Evolutionary conservation across 441 rosid genomes (phyloP).

Genomic region (Gossypium davidsonii): DNA sequence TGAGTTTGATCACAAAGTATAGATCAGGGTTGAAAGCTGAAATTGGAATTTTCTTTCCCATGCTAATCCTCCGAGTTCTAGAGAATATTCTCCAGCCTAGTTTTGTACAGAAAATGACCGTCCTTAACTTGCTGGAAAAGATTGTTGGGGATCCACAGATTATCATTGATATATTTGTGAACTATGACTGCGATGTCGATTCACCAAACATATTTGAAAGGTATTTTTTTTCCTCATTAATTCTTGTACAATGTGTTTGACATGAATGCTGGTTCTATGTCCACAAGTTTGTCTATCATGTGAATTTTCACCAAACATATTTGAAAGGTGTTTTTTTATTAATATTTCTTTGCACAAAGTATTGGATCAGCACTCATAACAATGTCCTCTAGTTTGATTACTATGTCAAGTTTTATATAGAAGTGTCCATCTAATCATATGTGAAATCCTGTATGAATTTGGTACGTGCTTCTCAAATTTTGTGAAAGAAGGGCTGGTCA

Average conservation of each 20-base stretch:
- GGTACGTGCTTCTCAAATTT: not conserved
- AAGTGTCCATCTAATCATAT: not conserved
- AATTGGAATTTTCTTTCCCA: conserved; percentile 94
- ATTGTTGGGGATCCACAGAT: conserved; percentile 71
- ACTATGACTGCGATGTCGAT: conserved; percentile 93
- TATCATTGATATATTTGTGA: conserved; percentile 82
- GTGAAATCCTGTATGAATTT: not conserved
- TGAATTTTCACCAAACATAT: conserved; percentile 50
- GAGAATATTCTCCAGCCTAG: conserved; percentile 99
- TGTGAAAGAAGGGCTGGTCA: not conserved
- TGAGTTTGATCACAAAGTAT: conserved; percentile 59
- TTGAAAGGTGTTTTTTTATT: conserved; percentile 51
- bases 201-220: conserved; percentile 95
- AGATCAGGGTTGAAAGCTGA: conserved; percentile 85
- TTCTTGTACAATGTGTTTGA: not conserved
- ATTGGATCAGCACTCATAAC: not conserved
- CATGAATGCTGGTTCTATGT: not conserved
- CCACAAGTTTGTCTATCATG: not conserved
- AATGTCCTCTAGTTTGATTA: not conserved
- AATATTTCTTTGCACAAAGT: not conserved
- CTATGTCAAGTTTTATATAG: not conserved
- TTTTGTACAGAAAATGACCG: conserved; percentile 94
- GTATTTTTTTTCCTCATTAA: conserved; percentile 22
- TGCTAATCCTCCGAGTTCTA: conserved; percentile 93
- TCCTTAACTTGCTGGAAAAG: conserved; percentile 79